Evolutionary conservation across 2,329 filamentous ascomycete species (phyloP).

Genomic region (Diaporthe australafricana): DNA sequence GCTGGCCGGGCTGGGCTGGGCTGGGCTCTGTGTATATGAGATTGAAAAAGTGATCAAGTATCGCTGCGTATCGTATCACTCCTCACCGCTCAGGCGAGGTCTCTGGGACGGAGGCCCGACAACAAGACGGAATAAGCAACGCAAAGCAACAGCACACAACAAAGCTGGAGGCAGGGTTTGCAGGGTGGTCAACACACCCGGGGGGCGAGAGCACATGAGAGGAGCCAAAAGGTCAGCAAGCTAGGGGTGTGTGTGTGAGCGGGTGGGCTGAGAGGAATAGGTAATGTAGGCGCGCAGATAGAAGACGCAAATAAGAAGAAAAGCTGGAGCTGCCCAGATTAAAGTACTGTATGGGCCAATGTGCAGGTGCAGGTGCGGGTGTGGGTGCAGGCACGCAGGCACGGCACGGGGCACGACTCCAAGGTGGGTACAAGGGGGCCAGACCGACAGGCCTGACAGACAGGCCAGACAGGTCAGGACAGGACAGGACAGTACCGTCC

Average conservation of each 20-base stretch:
- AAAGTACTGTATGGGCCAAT: slow-evolving; percentile 1
- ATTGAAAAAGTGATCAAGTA: slow-evolving; percentile 2
- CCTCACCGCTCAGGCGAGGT: slow-evolving; percentile 14
- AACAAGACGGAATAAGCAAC: slow-evolving; percentile 15
- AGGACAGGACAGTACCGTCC: neutral
- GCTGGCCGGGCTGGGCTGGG: neutral
- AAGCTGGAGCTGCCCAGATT: slow-evolving; percentile 4
- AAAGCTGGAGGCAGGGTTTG: slow-evolving; percentile 20
- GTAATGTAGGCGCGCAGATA: neutral
- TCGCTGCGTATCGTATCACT: neutral
- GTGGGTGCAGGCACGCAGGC: too few relatives aligned
- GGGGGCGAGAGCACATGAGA: neutral
- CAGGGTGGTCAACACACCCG: neutral
- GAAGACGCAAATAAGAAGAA: neutral
- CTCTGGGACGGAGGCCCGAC: neutral
- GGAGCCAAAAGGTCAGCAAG: neutral
- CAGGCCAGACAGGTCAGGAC: neutral
- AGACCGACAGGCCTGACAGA: neutral
- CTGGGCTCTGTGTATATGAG: neutral
- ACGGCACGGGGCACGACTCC: neutral
- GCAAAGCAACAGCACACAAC: neutral
- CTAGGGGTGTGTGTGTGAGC: neutral
- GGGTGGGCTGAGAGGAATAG: slow-evolving; percentile 9
- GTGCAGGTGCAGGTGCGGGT: neutral
- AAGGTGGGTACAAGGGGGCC: neutral